Conservation (phyloP, 352 stramenopile species). For the Aphanomyces euteiches region DNA sequence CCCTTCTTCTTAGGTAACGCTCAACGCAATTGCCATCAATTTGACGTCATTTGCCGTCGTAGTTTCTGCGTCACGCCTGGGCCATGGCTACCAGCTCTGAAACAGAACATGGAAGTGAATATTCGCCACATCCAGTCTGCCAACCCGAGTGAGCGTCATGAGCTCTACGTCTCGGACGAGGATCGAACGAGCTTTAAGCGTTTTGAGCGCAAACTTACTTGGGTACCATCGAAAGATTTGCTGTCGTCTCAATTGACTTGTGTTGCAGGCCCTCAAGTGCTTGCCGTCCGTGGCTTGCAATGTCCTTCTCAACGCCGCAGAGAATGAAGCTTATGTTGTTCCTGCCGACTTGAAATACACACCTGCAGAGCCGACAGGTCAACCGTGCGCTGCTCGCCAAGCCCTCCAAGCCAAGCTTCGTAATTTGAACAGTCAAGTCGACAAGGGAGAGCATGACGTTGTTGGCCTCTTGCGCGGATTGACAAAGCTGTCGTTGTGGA, state of each 20-base stretch:
- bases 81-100: constrained; percentile 19
- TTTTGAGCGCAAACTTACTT: constrained; percentile 18
- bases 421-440: constrained; percentile 80
- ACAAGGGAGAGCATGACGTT: constrained; percentile 83
- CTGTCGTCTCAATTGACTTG: background rate
- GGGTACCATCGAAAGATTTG: background rate
- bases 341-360: constrained; percentile 2
- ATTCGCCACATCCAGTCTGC: constrained; percentile 82
- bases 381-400: constrained; percentile 52
- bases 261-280: constrained; percentile 6
- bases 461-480: constrained; percentile 38
- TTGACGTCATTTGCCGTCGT: background rate
- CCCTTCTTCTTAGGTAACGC: constrained; percentile 64
- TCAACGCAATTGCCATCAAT: constrained; percentile 64
- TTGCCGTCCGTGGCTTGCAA: background rate
- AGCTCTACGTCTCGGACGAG: constrained; percentile 22
- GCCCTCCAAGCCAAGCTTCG: constrained; percentile 75
- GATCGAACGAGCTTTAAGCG: constrained; percentile 22
- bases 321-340: background rate
- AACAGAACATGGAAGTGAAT: constrained; percentile 71
- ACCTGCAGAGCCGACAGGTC: constrained; percentile 43
- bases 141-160: constrained; percentile 58
- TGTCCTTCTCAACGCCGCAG: background rate
- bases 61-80: constrained; percentile 21
- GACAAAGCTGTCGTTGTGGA: constrained; percentile 53